Conservation (phyloP, 805 yeast species). For the Metschnikowia continentalis region DNA sequence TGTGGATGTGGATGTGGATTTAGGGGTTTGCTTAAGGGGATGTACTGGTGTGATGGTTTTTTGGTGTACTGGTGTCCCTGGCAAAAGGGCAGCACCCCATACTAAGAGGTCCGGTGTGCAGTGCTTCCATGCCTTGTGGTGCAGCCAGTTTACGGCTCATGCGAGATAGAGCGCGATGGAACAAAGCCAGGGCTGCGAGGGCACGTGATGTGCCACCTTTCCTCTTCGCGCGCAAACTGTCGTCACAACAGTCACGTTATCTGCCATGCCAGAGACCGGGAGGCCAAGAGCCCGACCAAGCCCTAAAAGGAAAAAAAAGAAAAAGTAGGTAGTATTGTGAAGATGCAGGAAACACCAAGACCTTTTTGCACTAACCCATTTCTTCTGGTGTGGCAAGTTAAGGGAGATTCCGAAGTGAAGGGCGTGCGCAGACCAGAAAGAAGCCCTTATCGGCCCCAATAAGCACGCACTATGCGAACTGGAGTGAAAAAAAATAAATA, state of each 20-base stretch:
- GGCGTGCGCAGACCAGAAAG: conserved; percentile 4
- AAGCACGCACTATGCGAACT: conserved; percentile 9
- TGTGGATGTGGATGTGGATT: too few species aligned
- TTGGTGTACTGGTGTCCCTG: background rate
- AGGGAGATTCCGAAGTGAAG: too few species aligned
- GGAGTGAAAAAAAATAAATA: conserved; percentile 11
- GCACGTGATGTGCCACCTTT: background rate
- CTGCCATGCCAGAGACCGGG: background rate
- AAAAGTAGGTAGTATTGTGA: too few species aligned
- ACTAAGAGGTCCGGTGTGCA: background rate
- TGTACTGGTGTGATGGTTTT: too few species aligned
- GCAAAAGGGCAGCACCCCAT: too few species aligned
- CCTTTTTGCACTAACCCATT: background rate
- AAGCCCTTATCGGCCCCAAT: conserved; percentile 14
- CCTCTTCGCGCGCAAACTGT: conserved; percentile 1
- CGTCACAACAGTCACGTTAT: conserved; percentile 5
- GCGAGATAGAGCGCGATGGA: conserved; percentile 4
- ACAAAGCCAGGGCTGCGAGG: conserved; percentile 4
- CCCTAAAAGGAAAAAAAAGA: too few species aligned
- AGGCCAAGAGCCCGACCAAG: background rate
- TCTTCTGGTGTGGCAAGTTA: too few species aligned
- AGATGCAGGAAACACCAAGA: too few species aligned
- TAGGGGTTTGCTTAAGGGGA: too few species aligned
- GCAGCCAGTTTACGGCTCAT: background rate
- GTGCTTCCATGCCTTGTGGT: background rate